Evolutionary conservation across 192 early-diverging fungal species (phyloP).

Genomic region (Paraglomus brasilianum): DNA sequence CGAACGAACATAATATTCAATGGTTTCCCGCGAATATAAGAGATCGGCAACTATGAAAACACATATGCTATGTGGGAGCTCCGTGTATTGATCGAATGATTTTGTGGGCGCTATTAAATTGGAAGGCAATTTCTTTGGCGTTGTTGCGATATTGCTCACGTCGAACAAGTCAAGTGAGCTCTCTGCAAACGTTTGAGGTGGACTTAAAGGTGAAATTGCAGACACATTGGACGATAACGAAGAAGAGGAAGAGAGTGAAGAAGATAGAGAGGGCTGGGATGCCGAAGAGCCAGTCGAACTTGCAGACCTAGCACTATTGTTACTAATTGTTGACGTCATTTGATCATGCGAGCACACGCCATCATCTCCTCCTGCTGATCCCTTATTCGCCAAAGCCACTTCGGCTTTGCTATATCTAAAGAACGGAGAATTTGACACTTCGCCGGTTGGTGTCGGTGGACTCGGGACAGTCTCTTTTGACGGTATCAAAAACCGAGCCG

Average conservation of each 20-base stretch:
- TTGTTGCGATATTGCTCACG: neutral
- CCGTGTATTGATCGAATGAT: conserved; percentile 4
- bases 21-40: conserved; percentile 40
- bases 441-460: conserved; percentile 47
- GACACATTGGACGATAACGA: conserved; percentile 1
- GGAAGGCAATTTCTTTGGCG: neutral
- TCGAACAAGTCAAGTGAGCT: neutral
- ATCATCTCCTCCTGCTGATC: neutral
- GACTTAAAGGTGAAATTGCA: neutral
- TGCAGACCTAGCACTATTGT: conserved; percentile 33
- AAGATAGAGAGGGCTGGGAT: too few species aligned
- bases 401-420: conserved; percentile 1
- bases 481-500: conserved; percentile 54
- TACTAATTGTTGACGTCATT: conserved; percentile 31
- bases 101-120: neutral
- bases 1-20: conserved; percentile 40
- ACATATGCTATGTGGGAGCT: conserved; percentile 28
- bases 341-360: neutral
- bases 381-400: conserved; percentile 2
- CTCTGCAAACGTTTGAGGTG: neutral
- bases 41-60: conserved; percentile 48
- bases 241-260: conserved; percentile 17
- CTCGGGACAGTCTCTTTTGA: conserved; percentile 34
- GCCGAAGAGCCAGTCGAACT: conserved; percentile 27
- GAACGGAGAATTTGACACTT: conserved; percentile 23